Evolutionary conservation across 1,139 yeast species (phyloP).

Genomic region (Scheffersomyces segobiensis): DNA sequence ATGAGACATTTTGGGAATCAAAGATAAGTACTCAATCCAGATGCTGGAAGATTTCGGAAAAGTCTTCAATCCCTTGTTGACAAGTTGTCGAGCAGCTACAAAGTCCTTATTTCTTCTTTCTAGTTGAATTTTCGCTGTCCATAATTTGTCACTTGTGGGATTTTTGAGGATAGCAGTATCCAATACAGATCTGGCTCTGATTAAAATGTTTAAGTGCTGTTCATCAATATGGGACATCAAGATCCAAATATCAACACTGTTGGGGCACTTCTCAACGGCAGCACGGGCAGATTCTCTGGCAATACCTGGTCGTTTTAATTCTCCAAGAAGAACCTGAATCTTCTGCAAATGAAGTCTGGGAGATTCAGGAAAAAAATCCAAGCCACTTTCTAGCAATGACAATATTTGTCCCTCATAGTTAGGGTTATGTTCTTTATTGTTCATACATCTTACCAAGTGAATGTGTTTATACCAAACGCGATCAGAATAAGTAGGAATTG

Average conservation of each 20-base stretch:
- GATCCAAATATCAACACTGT: conserved; percentile 55
- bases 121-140: conserved; percentile 59
- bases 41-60: conserved; percentile 60
- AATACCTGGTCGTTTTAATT: conserved; percentile 21
- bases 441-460: conserved; percentile 47
- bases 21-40: conserved; percentile 61
- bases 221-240: conserved; percentile 53
- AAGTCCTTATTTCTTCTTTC: conserved; percentile 55
- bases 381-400: conserved; percentile 42
- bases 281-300: conserved; percentile 51
- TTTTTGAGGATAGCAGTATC: conserved; percentile 65
- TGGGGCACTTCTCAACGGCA: conserved; percentile 53
- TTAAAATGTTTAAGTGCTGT: conserved; percentile 32
- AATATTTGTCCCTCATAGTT: conserved; percentile 14
- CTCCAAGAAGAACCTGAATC: conserved; percentile 50
- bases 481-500: conserved; percentile 36
- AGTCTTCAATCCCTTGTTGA: conserved; percentile 60
- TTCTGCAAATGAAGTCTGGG: conserved; percentile 58
- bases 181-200: conserved; percentile 70
- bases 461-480: conserved; percentile 68
- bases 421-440: conserved; percentile 3
- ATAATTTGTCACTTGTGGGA: conserved; percentile 51
- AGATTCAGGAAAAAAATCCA: conserved; percentile 45
- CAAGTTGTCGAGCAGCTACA: conserved; percentile 54
- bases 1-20: conserved; percentile 54